phyloP scores from a whole-genome alignment of 305 asterid genomes.

The Andrographis paniculata region DNA sequence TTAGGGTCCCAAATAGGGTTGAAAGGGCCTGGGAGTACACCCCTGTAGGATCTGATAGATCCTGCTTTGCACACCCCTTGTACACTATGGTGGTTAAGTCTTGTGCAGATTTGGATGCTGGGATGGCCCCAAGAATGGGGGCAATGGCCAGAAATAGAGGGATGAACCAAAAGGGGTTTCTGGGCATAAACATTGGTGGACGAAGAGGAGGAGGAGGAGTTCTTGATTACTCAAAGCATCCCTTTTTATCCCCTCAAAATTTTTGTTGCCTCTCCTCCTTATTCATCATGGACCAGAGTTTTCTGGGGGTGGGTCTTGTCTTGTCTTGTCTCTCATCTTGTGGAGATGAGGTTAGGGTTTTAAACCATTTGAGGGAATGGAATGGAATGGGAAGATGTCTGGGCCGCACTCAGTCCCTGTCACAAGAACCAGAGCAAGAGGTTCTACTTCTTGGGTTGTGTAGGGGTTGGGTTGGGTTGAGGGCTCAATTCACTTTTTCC shows the following conservation, averaged over 20 bases:
- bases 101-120: slow-evolving; percentile 44
- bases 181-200: slow-evolving; percentile 41
- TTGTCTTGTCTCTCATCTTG: too few relatives aligned
- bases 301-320: slow-evolving; percentile 28
- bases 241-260: slow-evolving; percentile 2
- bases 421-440: too few relatives aligned
- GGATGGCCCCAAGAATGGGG: slow-evolving; percentile 29
- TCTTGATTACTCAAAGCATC: slow-evolving; percentile 43
- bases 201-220: slow-evolving; percentile 8
- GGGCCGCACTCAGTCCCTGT: too few relatives aligned
- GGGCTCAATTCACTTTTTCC: slow-evolving; percentile 22
- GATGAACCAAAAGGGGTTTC: slow-evolving; percentile 29
- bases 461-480: slow-evolving; percentile 28
- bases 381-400: too few relatives aligned
- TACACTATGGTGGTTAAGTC: slow-evolving; percentile 59
- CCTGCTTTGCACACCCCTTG: slow-evolving; percentile 83
- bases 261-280: background rate
- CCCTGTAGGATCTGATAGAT: slow-evolving; percentile 79
- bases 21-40: slow-evolving; percentile 81
- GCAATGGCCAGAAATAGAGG: slow-evolving; percentile 26
- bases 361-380: too few relatives aligned
- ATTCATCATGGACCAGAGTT: slow-evolving; percentile 19
- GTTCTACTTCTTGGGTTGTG: too few relatives aligned
- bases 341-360: too few relatives aligned
- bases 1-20: slow-evolving; percentile 65